Evolutionary conservation across 176 grass and related monocot species (phyloP), one percentile per base, ranked within the genome.

Genomic region (Oryza punctata): DNA sequence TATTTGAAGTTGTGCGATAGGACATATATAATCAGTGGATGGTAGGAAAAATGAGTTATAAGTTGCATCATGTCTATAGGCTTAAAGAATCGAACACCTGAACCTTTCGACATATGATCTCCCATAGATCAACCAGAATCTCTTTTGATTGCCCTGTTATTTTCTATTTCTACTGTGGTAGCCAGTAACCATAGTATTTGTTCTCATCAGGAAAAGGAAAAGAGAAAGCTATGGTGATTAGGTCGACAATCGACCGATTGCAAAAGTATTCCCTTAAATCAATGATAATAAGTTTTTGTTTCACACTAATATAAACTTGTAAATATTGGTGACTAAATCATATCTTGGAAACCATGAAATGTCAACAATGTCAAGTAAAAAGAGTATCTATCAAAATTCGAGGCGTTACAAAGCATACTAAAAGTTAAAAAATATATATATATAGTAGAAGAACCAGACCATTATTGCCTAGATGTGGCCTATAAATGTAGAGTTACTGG

Each of bases 401-500:
- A 23, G 85, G 29, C 4, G 4, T 8, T 60, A 60, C 1, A 67
- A 85, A 82, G 71, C 65, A 81, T 21, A 12, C 10, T 30, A 33
- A 81, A 80, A 64, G 64, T 69, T 30, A 27, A 14, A 2, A 16
- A 16, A 50, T 50, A 63, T 38, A 75, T 50, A 50, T 54, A 63
- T 40, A 75, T 45, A 57, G 75, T 67, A 60, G 68, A 73, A 30
- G 87, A 89, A 89, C 75, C 87, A 76, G 63, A 67, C 47, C 38
- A 23, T 70, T 63, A 41, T 80, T 28, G 76, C 30, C 28, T 19
- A 64, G 76, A 85, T 85, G 87, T 81, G 82, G 70, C 78, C 87
- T 89, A 85, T 23, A 63, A 19, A 32, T 2, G 69, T 88, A 80
- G 75, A 38, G 70, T 69, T 77, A 15, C 32, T 77, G 71, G 65